Evolutionary conservation across 2,329 filamentous ascomycete species (phyloP).

Genomic region (Penicillium sp.): DNA sequence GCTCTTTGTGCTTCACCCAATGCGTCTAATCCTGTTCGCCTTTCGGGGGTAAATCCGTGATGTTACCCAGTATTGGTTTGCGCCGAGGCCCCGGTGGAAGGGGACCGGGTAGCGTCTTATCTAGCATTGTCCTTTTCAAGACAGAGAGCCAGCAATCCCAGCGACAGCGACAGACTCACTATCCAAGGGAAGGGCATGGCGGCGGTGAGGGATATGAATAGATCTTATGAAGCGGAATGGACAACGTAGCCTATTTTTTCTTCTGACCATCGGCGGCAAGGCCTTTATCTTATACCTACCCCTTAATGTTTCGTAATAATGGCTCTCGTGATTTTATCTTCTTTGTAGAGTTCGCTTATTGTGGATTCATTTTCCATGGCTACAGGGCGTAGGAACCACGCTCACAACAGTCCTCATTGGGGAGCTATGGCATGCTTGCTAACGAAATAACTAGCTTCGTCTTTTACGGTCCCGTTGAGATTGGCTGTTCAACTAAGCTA

Average conservation of each 20-base stretch:
- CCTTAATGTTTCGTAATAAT: no score
- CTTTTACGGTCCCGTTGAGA: not conserved
- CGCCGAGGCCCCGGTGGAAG: constrained; percentile 60
- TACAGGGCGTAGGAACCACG: not conserved
- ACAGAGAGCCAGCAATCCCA: not conserved
- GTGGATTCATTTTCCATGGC: not conserved
- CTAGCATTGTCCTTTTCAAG: not conserved
- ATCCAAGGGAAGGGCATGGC: not conserved
- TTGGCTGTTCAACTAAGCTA: not conserved
- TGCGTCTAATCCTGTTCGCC: constrained; percentile 50
- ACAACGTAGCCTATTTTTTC: not conserved
- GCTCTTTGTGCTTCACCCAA: constrained; percentile 54
- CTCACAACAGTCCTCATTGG: not conserved
- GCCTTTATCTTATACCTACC: not conserved
- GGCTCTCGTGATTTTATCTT: no score
- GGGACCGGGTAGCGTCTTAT: not conserved
- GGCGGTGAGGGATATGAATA: not conserved
- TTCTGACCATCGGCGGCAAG: not conserved
- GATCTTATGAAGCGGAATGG: not conserved
- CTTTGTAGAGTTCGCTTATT: no score
- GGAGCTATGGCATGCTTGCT: not conserved
- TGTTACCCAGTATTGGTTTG: constrained; percentile 57
- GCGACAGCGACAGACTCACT: not conserved
- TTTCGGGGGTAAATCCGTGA: constrained; percentile 54
- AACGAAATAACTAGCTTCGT: not conserved